Base-by-base conservation (phyloP, 306 rosid species). In the Psophocarpus tetragonolobus region DNA sequence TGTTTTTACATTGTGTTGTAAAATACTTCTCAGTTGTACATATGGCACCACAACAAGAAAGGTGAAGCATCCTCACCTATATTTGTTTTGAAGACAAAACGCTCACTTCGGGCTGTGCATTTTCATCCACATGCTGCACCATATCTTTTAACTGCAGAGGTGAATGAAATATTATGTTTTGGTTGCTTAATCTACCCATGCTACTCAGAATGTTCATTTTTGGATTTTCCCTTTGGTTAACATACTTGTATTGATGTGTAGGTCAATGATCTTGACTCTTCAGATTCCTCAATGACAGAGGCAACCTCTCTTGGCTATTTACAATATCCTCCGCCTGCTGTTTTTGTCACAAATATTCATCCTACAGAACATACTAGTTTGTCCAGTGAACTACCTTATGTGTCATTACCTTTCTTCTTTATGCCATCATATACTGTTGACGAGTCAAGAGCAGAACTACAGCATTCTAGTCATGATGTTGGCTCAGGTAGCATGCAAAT, bases 71-170 rank as follows among this genome's bases (percentile, higher is more conserved):
- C 95, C 69, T 87, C 97, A 47, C 99, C 99, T 36, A 56, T 84
- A 80, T 87, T 88, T 83, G 93, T 96, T 71, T 86, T 93, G 78
- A 93, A 86, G 88, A 96, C 99, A 51, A 87, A 88, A 42, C 96
- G 96, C 29, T 92, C 99, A 12, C 92, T 96, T 70, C 91, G 98
- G 56, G 98, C 99, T 61, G 99, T 93, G 85, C 98, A 92, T 83
- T 96, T 96, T 79, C 99, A 96, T 65, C 99, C 99, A 0, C 96
- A 91, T 78, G 97, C 87, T 0, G 92, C 98, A 1, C 99, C 97
- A 47, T 92, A 91, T 68, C 98, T 96, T 76, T 86, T 96, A 83
- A 96, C 99, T 36, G 98, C 99, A 1, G 98, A 96, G 96, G 99
- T 93, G 18, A 78, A 63, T 57, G 39, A 35, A 75, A 45, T 80